Evolutionary conservation across 2,329 filamentous ascomycete genomes (phyloP), one percentile per base, ranked within the genome.

Genomic region (Colletotrichum musae): DNA sequence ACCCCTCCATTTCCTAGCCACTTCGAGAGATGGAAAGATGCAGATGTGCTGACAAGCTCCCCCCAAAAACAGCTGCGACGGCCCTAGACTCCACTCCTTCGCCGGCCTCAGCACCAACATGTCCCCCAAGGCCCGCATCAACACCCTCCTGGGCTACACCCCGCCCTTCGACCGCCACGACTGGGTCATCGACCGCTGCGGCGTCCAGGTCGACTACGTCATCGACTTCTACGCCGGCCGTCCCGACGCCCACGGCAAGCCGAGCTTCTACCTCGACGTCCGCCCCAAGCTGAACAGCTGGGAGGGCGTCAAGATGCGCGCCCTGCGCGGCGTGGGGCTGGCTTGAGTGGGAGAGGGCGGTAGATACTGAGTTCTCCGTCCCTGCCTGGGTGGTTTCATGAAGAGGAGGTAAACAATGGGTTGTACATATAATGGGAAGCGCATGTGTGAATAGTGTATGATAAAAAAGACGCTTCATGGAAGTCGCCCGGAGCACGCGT

Each of bases 181-280:
- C 80, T 99, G 96, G 96, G 91, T 98, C 26, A 92, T 99, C 43
- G 95, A 99, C 81, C 87, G 96, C 59, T 98, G 96, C 78, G 95
- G 93, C 36, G 92, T 86, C 21, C 89, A 89, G 76, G 84, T 99
- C 57, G 96, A 98, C 75, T 99, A 99, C 79, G 92, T 99, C 47
- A 99, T 99, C 80, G 96, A 99, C 81, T 99, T 99, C 76, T 99
- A 99, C 78, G 91, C 94, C 5, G 96, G 96, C 0, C 84, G 87
- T 6, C 80, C 82, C 3, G 77, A 77, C 28, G 78, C 80, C 2
- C 73, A 77, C 18, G 76, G 79, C 28, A 79, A 82, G 74, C 82
- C 85, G 6, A 91, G 89, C 72, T 92, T 93, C 76, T 92, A 91
- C 74, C 80, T 92, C 16, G 89, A 92, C 74, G 90, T 92, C 51